These are phyloP conservation scores for Hymenochaete sp. DNA, from an alignment of 1,284 basidiomycete genomes.

Conservation along the genomic window DNA sequence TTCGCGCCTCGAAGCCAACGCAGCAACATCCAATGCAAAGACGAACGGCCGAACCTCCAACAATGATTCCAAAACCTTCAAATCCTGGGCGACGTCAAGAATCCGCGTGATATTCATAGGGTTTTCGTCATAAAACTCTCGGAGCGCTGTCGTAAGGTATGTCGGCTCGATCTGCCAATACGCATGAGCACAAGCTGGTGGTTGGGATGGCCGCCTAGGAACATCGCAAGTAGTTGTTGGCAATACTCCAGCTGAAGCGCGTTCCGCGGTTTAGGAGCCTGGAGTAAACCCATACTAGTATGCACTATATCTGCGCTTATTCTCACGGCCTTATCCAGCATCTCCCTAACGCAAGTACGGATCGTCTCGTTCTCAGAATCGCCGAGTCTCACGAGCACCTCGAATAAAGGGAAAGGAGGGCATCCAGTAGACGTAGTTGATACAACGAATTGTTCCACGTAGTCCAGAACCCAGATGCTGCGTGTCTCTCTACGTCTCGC, in stretches of 20 bases:
- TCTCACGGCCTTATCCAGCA: constrained; percentile 87
- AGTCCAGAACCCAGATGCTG: constrained; percentile 74
- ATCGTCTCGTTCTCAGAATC: constrained; percentile 67
- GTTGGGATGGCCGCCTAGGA: constrained; percentile 87
- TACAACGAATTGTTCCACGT: constrained; percentile 80
- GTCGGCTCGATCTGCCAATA: constrained; percentile 87
- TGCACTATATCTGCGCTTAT: constrained; percentile 92
- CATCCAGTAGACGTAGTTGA: constrained; percentile 82
- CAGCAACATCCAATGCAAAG: constrained; percentile 88
- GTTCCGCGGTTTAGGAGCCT: constrained; percentile 84
- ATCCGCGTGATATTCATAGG: constrained; percentile 92
- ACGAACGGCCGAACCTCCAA: constrained; percentile 82
- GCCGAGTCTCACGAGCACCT: constrained; percentile 74
- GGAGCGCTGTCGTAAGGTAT: constrained; percentile 80
- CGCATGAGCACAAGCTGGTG: constrained; percentile 96
- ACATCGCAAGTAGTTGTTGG: constrained; percentile 81
- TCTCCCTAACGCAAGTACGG: constrained; percentile 70
- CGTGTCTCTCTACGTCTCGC: constrained; percentile 61
- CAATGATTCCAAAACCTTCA: constrained; percentile 87
- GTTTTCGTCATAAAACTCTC: constrained; percentile 87
- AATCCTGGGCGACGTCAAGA: constrained; percentile 89
- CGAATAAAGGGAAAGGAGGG: constrained; percentile 83
- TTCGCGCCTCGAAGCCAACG: constrained; percentile 86
- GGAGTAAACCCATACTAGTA: constrained; percentile 86
- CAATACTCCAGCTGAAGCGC: constrained; percentile 82